Evolutionary conservation across 345 rosid genomes (phyloP).

Genomic region (Aquilaria sinensis): DNA sequence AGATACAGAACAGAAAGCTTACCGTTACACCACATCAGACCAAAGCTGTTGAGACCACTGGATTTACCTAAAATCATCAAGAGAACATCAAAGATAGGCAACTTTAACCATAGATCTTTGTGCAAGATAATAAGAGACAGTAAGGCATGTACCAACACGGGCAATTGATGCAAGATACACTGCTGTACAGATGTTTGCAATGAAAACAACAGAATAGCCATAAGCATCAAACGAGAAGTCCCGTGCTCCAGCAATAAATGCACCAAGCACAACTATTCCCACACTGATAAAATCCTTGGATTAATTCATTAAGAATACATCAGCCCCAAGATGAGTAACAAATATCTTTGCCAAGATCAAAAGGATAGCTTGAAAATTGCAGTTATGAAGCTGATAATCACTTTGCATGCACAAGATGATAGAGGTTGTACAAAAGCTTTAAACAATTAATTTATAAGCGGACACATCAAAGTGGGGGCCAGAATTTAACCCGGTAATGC

Average conservation of each 20-base stretch:
- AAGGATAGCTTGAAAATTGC: no score
- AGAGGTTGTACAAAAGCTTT: no score
- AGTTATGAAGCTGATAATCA: no score
- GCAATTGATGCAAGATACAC: slow-evolving; percentile 64
- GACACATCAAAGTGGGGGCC: no score
- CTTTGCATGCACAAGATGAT: no score
- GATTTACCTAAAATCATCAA: slow-evolving; percentile 38
- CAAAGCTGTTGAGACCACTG: slow-evolving; percentile 61
- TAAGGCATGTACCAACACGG: slow-evolving; percentile 37
- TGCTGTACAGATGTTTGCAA: slow-evolving; percentile 66
- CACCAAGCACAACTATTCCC: slow-evolving; percentile 52
- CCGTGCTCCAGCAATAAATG: slow-evolving; percentile 63
- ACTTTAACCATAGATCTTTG: background rate
- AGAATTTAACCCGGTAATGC: no score
- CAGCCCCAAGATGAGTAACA: slow-evolving; percentile 3
- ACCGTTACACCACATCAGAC: slow-evolving; percentile 75
- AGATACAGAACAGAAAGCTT: slow-evolving; percentile 8
- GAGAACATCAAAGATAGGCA: slow-evolving; percentile 4
- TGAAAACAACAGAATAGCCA: slow-evolving; percentile 63
- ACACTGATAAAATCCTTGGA: slow-evolving; percentile 53
- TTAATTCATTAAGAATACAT: slow-evolving; percentile 22
- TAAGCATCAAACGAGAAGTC: slow-evolving; percentile 72
- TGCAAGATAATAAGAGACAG: background rate
- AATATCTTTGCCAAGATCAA: background rate
- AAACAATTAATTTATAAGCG: no score